Evolutionary conservation across 2,329 filamentous ascomycete species (phyloP).

Genomic region (Aspergillus cejpii): DNA sequence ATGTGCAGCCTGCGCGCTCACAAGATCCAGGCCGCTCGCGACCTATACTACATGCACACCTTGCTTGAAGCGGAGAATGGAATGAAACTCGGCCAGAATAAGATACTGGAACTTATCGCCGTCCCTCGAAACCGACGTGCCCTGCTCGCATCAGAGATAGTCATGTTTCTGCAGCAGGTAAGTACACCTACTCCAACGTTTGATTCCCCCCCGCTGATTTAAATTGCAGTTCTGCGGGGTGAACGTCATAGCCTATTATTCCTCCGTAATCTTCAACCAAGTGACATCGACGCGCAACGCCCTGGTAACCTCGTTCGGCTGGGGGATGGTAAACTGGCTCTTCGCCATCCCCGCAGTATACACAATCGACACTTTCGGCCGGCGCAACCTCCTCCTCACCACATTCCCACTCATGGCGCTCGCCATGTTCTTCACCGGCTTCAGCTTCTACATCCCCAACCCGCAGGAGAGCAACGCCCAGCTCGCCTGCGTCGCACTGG

Average conservation of each 20-base stretch:
- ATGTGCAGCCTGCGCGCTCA: conserved; percentile 41
- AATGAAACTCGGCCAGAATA: conserved; percentile 47
- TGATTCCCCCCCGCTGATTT: not conserved
- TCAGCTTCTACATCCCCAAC: conserved; percentile 48
- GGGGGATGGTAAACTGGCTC: conserved; percentile 59
- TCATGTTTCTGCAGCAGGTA: conserved; percentile 63
- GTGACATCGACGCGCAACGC: conserved; percentile 31
- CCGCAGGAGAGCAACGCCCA: conserved; percentile 28
- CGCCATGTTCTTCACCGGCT: conserved; percentile 48
- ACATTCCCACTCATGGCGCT: conserved; percentile 60
- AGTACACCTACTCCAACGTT: not conserved
- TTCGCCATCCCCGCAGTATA: conserved; percentile 59
- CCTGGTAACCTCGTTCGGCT: conserved; percentile 53
- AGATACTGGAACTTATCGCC: conserved; percentile 53
- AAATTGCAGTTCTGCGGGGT: conserved; percentile 28
- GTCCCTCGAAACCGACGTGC: conserved; percentile 58
- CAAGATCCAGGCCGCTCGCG: conserved; percentile 41
- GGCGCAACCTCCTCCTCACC: conserved; percentile 55
- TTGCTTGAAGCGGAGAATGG: conserved; percentile 56
- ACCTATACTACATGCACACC: conserved; percentile 44
- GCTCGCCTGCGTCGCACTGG: conserved; percentile 38
- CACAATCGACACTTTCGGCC: conserved; percentile 63
- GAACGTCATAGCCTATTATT: conserved; percentile 56
- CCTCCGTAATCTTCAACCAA: conserved; percentile 53
- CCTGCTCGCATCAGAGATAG: conserved; percentile 54